phyloP scores from a whole-genome alignment of 345 rosid genomes.

The Durio zibethinus region DNA sequence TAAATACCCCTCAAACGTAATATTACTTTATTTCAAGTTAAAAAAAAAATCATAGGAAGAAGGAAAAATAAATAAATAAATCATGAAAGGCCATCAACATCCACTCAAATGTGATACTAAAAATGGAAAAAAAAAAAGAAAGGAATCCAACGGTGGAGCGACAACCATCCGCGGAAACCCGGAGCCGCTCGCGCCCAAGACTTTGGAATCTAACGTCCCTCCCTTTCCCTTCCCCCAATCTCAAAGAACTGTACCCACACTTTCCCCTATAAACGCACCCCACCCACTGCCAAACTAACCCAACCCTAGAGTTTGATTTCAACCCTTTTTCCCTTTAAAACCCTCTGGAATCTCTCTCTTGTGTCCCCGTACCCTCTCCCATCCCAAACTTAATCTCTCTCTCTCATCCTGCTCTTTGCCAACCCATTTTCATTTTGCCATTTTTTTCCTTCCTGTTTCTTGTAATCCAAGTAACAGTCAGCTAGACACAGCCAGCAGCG shows the following conservation, averaged over 20 bases:
- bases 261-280: not conserved
- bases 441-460: constrained; percentile 12
- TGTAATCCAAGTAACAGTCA: constrained; percentile 24
- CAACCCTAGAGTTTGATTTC: not conserved
- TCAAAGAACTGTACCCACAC: not conserved
- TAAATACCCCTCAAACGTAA: not conserved
- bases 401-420: not conserved
- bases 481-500: not conserved
- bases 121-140: not conserved
- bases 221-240: not conserved
- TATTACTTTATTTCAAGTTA: no score
- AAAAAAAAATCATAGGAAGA: no score
- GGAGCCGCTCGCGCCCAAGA: constrained; percentile 85
- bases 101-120: constrained; percentile 7
- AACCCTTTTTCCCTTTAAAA: not conserved
- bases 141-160: constrained; percentile 65
- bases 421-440: not conserved
- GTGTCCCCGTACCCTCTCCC: no score
- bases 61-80: not conserved
- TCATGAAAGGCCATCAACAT: constrained; percentile 19
- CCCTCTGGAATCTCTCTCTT: not conserved
- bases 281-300: constrained; percentile 29
- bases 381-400: not conserved
- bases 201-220: constrained; percentile 59
- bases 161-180: constrained; percentile 87